Conservation (phyloP, 2,329 filamentous ascomycete genomes). For the Colletotrichum simmondsii region DNA sequence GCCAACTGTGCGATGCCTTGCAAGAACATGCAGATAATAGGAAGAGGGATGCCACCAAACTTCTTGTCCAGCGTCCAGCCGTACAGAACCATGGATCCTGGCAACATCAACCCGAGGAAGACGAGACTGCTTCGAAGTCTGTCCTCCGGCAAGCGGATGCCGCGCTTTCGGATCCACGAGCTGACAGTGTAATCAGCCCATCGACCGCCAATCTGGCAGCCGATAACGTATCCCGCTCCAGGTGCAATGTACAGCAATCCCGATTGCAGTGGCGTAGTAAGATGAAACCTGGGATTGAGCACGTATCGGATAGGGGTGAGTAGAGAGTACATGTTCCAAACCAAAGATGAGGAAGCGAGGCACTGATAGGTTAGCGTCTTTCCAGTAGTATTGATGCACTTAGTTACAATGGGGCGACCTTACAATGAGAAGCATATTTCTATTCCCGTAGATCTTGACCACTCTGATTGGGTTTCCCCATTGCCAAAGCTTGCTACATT, state of each 20-base stretch:
- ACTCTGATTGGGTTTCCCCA: constrained; percentile 76
- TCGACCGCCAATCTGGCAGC: constrained; percentile 77
- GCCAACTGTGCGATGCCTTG: constrained; percentile 81
- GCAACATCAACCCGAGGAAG: constrained; percentile 68
- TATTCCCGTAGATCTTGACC: constrained; percentile 72
- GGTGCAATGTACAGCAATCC: constrained; percentile 82
- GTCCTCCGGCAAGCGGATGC: constrained; percentile 74
- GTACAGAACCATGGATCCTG: constrained; percentile 73
- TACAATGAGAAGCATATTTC: constrained; percentile 70
- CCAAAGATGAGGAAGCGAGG: constrained; percentile 69
- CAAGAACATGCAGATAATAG: constrained; percentile 78
- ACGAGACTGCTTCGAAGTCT: constrained; percentile 69
- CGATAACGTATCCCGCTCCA: constrained; percentile 74
- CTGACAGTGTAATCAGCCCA: constrained; percentile 76
- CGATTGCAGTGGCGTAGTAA: constrained; percentile 73
- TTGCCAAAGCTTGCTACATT: constrained; percentile 64
- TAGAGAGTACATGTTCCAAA: constrained; percentile 78
- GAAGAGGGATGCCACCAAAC: constrained; percentile 66
- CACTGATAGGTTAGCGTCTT: background rate
- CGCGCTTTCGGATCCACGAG: constrained; percentile 70
- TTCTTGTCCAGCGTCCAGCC: constrained; percentile 61
- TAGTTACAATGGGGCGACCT: constrained; percentile 36
- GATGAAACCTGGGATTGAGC: constrained; percentile 78
- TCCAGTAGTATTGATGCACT: too few relatives aligned
- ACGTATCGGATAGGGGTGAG: constrained; percentile 77